Conservation (phyloP, 129 eudicot species). For the Flaveria trinervia region DNA sequence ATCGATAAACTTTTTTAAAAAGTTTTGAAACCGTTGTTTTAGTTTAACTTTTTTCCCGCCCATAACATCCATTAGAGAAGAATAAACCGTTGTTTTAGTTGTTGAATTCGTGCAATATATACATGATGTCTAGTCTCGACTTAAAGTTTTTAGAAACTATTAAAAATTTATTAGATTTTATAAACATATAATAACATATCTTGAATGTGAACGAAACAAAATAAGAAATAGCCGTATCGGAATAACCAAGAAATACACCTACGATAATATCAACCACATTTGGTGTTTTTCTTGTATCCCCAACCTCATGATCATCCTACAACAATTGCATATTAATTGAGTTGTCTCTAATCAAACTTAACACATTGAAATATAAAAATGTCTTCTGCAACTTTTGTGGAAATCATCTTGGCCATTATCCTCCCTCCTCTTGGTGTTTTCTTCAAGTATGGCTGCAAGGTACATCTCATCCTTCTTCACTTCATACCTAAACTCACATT, state of each 20-base stretch:
- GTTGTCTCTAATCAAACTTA: not conserved
- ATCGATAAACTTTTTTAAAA: no score
- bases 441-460: conserved; percentile 63
- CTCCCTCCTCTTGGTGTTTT: conserved; percentile 81
- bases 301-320: not conserved
- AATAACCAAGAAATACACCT: not conserved
- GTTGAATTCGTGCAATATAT: no score
- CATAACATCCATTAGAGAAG: no score
- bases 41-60: no score
- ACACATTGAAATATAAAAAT: conserved; percentile 1
- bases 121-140: no score
- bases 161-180: not conserved
- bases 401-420: conserved; percentile 44
- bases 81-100: no score
- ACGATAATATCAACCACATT: conserved; percentile 10
- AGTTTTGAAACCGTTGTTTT: no score
- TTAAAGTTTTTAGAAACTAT: not conserved
- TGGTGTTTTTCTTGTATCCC: not conserved
- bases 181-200: not conserved
- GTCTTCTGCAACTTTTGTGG: conserved; percentile 40
- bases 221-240: not conserved
- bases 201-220: not conserved
- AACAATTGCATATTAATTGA: not conserved
- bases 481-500: no score
- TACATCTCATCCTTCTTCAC: not conserved